phyloP scores from a whole-genome alignment of 805 yeast species.

The Kuraishia molischiana region DNA sequence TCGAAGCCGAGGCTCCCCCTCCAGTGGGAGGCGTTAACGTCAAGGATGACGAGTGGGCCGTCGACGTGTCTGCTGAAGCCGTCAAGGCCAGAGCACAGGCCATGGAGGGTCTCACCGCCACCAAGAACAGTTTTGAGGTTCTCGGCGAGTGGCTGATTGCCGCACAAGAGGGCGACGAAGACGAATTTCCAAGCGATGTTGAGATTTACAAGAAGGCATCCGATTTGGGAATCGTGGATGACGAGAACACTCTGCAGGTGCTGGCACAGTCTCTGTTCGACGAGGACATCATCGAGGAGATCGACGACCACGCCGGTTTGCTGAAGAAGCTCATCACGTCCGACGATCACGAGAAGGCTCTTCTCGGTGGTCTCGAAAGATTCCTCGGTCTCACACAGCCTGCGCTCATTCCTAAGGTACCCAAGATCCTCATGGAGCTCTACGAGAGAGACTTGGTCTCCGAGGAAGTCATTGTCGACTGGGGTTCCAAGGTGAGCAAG shows the following conservation, averaged over 20 bases:
- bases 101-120: conserved; percentile 54
- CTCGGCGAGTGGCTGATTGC: conserved; percentile 83
- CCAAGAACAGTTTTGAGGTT: conserved; percentile 48
- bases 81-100: conserved; percentile 85
- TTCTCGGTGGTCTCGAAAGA: conserved; percentile 94
- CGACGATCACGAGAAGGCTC: conserved; percentile 71
- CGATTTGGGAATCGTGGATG: conserved; percentile 63
- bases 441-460: conserved; percentile 79
- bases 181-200: conserved; percentile 67
- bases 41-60: conserved; percentile 94
- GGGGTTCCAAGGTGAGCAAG: conserved; percentile 90
- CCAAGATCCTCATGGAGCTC: conserved; percentile 71
- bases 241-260: conserved; percentile 77
- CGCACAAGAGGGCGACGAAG: conserved; percentile 38
- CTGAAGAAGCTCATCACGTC: conserved; percentile 65
- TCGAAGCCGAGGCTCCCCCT: conserved; percentile 51
- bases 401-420: conserved; percentile 57
- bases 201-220: conserved; percentile 87
- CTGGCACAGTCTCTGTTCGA: conserved; percentile 85
- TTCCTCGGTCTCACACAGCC: conserved; percentile 77
- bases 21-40: conserved; percentile 67
- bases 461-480: conserved; percentile 70
- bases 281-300: conserved; percentile 63
- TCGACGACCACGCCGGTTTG: conserved; percentile 73
- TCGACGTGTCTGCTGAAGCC: conserved; percentile 94